These are phyloP conservation scores for Cornus controversa DNA, from an alignment of 148 eudicot species.

Conservation along the genomic window DNA sequence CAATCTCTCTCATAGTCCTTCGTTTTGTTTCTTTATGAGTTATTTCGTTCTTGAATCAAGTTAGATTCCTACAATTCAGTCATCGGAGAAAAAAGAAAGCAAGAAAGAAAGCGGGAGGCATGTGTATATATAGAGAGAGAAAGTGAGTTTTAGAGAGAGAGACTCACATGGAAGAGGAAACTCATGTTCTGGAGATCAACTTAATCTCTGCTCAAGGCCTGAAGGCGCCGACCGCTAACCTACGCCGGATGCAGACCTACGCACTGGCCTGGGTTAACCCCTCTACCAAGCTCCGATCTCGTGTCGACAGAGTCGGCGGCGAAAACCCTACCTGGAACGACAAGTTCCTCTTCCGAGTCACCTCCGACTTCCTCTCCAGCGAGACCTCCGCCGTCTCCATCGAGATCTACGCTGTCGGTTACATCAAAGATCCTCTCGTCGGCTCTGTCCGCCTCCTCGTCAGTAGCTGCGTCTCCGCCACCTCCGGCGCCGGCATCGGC, in stretches of 20 bases:
- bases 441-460: constrained; percentile 70
- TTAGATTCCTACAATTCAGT: not conserved
- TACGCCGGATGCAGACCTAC: constrained; percentile 68
- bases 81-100: not conserved
- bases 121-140: not conserved
- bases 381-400: constrained; percentile 75
- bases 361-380: constrained; percentile 45
- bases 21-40: constrained; percentile 3
- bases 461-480: constrained; percentile 38
- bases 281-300: constrained; percentile 57
- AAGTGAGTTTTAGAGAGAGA: not conserved
- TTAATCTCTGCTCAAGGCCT: constrained; percentile 82
- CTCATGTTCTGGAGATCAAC: constrained; percentile 71
- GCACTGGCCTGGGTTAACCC: constrained; percentile 66
- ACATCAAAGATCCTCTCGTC: constrained; percentile 54
- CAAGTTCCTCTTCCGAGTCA: constrained; percentile 75
- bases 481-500: constrained; percentile 7
- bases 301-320: constrained; percentile 49
- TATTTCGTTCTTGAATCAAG: not conserved
- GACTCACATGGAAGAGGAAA: constrained; percentile 24
- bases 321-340: constrained; percentile 95
- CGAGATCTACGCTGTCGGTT: constrained; percentile 74
- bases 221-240: constrained; percentile 47
- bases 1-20: not conserved
- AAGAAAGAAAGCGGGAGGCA: not conserved